Evolutionary conservation across 2,329 filamentous ascomycete genomes (phyloP), one percentile per base, ranked within the genome.

Genomic region (Plenodomus biglobosus): DNA sequence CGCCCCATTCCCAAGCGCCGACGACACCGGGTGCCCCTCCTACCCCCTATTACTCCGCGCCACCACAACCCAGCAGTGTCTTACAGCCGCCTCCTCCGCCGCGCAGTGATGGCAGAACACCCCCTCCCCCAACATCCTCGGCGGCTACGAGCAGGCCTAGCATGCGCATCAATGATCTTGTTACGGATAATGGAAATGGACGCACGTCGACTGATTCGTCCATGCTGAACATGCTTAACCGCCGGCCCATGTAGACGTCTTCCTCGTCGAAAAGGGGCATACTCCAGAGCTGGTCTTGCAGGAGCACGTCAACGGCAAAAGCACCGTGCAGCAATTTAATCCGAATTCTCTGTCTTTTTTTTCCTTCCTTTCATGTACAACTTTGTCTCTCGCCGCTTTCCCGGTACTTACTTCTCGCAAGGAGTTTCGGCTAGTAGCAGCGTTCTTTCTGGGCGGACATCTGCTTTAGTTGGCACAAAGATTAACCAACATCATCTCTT

Each of bases 141-240:
- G 59, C 67, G 53, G 48, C 62, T 46, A 48, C 64, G 53, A 59
- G 59, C 56, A 52, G 68, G 43, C 64, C 69, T 35, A 69, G 70
- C 55, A 75, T 73, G 71, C 75, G 71, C 49, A 75, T 73, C 61
- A 73, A 68, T 48, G 70, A 73, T 39, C 69, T 74, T 15, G 72
- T 74, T 24, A 72, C 58, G 55, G 70, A 70, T 48, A 71, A 61
- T 44, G 66, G 66, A 22, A 62, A 63, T 32, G 62, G 61, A 47
- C 62, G 73, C 55, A 75, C 70, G 60, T 69, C 70, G 32, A 73
- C 72, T 48, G 73, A 75, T 55, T 72, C 69, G 37, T 67, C 69
- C 48, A 75, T 75, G 73, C 67, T 75, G 39, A 73, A 71, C 56
- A 70, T 71, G 62, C 66, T 75, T 42, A 73, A 73, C 49, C 66